Conservation (phyloP, 2,329 filamentous ascomycete species). For the Arthrobotrys megalospora region DNA sequence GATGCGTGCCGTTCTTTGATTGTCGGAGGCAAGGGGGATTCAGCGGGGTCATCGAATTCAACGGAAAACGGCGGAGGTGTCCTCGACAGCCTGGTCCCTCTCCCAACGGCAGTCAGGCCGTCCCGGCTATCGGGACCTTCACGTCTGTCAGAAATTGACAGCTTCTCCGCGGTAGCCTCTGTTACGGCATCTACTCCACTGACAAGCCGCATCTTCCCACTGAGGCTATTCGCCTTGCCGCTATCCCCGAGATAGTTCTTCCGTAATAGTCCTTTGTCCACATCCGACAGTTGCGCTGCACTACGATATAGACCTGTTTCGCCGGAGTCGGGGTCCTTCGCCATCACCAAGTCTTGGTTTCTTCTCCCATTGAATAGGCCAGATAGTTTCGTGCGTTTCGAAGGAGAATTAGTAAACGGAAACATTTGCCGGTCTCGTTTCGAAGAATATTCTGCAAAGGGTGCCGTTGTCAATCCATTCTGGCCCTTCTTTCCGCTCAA, state of each 20-base stretch:
- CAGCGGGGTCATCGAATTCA: constrained; percentile 19
- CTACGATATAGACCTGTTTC: not conserved
- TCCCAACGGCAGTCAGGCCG: not conserved
- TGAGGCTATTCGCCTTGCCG: constrained; percentile 23
- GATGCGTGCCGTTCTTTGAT: constrained; percentile 30
- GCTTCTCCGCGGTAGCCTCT: constrained; percentile 9
- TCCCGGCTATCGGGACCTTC: not conserved
- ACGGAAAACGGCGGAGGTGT: constrained; percentile 36
- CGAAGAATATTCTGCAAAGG: constrained; percentile 32
- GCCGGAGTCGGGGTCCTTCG: not conserved
- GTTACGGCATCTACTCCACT: not conserved
- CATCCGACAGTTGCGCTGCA: not conserved
- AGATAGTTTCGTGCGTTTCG: constrained; percentile 43
- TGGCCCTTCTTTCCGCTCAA: constrained; percentile 11
- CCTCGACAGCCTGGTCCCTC: constrained; percentile 22
- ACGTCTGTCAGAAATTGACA: not conserved
- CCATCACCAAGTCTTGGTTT: not conserved
- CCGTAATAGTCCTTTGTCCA: not conserved
- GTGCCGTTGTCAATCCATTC: constrained; percentile 20
- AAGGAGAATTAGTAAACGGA: constrained; percentile 10
- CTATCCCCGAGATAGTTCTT: constrained; percentile 41
- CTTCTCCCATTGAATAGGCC: not conserved
- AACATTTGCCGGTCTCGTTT: constrained; percentile 33
- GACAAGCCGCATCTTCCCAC: not conserved
- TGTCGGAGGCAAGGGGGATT: constrained; percentile 45